Evolutionary conservation across 1,284 basidiomycete genomes (phyloP), one percentile per base, ranked within the genome.

Genomic region (Ceratobasidium sp.): DNA sequence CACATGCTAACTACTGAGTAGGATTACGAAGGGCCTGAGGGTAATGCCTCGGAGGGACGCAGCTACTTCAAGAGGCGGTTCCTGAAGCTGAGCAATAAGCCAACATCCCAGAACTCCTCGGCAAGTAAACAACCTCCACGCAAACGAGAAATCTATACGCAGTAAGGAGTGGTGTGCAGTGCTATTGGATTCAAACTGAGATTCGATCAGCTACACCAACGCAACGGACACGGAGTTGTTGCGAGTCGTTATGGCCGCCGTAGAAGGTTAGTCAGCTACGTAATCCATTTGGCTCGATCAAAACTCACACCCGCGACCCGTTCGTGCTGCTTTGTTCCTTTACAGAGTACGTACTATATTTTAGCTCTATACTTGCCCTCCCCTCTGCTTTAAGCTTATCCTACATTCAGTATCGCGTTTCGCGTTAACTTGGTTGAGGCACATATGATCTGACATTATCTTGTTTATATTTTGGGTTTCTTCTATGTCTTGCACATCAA

Each of bases 221-320:
- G 96, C 96, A 20, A 96, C 95, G 50, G 94, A 98, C 81, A 95
- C 93, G 0, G 90, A 85, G n/a, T 85, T 96, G 82, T 81, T 98
- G 70, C 84, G 91, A 75, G 93, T 96, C 32, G 92, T 97, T 42
- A 96, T 98, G 94, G 91, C 90, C 72, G 93, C 93, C 72, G 93
- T 93, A 69, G 91, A 93, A 92, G 91, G 91, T 90, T 74, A 74
- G 86, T 82, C 34, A 49, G 70, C 62, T 52, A 45, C n/a, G 56
- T 69, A 62, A 67, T 40, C 49, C 57, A 69, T 55, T 55, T 35
- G 31, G 50, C 35, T 42, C 27, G 49, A 70, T 25, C 38, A 54
- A 7, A 68, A 68, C 53, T 69, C 55, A 68, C 22, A 53, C n/a
- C 42, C 22, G 42, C 40, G 27, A 27, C 15, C 22, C 40, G 22